Percentiles rank a stretch among this genome's conserved stretches.
These are phyloP conservation scores for Sporisorium reilianum DNA, from an alignment of 1,284 basidiomycete species.

Conservation along the genomic window DNA sequence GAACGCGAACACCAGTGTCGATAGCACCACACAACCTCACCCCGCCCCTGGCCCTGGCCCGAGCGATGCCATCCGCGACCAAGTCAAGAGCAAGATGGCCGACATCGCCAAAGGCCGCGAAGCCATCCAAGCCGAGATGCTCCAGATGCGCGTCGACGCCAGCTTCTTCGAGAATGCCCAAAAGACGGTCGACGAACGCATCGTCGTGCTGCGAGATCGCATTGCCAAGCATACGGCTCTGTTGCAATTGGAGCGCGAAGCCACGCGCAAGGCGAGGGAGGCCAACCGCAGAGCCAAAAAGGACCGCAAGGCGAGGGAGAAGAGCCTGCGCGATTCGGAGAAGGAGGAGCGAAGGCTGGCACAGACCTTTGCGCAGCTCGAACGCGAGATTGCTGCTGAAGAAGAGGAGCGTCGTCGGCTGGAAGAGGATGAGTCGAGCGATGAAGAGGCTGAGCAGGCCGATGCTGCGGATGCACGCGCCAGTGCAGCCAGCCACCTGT, in stretches of 20 bases:
- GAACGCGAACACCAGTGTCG: background rate
- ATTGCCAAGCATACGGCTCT: conserved; percentile 33
- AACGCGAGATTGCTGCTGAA: conserved; percentile 39
- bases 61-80: conserved; percentile 35
- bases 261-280: conserved; percentile 38
- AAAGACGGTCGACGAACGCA: conserved; percentile 51
- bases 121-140: conserved; percentile 46
- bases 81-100: conserved; percentile 44
- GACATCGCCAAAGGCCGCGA: conserved; percentile 40
- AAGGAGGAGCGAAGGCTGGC: conserved; percentile 34
- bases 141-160: conserved; percentile 49
- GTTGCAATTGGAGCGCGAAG: conserved; percentile 42
- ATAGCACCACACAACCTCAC: background rate
- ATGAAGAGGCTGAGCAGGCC: conserved; percentile 17
- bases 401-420: conserved; percentile 36
- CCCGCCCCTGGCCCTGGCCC: conserved; percentile 17
- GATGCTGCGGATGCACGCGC: background rate
- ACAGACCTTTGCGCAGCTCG: conserved; percentile 31
- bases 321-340: conserved; percentile 36
- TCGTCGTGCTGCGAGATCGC: conserved; percentile 39
- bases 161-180: conserved; percentile 51
- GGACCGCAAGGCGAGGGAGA: conserved; percentile 37
- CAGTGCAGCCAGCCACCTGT: background rate
- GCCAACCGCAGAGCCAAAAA: conserved; percentile 40
- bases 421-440: conserved; percentile 26